Base-by-base conservation (phyloP, 164 flowering plant genomes). In the Piper longum region DNA sequence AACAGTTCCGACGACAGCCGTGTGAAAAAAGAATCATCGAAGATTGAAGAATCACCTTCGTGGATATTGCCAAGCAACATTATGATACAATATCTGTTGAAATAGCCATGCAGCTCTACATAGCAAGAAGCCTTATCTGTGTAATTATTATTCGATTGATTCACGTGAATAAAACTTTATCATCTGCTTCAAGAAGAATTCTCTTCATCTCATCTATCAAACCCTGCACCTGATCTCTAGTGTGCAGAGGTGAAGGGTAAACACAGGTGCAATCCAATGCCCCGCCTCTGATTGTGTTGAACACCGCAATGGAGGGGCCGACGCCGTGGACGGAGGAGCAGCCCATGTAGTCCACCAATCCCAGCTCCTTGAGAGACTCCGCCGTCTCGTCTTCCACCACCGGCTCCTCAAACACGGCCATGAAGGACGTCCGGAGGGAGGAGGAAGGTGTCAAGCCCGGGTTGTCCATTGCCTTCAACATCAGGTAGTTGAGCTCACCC, bases 381-480 rank as follows among this genome's bases (percentile, higher is more conserved):
- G 57, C 62, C 2, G 82, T 61, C 45, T 73, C 65, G 36, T 83
- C 65, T 41, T 84, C 67, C 17, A 81, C 63, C 39, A 89, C 77
- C 0, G 85, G 64, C 40, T 88, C 90, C 62, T 88, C 95, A 16
- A 91, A 88, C 16, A 91, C 86, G 0, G 85, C 72, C 51, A 91
- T 77, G 54, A 83, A 68, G 40, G 90, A 83, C 8, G 96, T 83
- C 63, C 98, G 80, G 65, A 81, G 16, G 13, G 95, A 83, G 1
- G 82, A 75, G 0, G 86, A 80, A 12, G 90, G 76, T 2, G 96
- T 91, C 56, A 87, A 65, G 12, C 85, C 73, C 0, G 98, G 96
- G 69, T 85, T 86, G 0, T 88, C 88, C 3, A 91, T 79, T 61
- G 95, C 98, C 76, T 76, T 88, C 70, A 84, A 77, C 96, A 91